phyloP scores from a whole-genome alignment of 805 yeast genomes.

The Candida coleopterorum region DNA sequence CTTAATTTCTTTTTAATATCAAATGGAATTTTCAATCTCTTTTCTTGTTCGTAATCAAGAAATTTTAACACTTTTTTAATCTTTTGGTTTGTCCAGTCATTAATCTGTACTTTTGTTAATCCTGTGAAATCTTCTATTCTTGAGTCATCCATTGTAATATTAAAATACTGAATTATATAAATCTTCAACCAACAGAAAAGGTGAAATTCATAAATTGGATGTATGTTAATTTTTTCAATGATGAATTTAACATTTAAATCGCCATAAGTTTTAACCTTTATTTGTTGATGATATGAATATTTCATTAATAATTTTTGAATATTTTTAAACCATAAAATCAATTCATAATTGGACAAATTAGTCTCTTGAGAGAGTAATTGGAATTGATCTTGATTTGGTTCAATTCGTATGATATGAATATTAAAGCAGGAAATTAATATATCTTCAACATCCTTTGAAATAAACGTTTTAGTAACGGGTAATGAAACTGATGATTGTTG shows the following conservation, averaged over 20 bases:
- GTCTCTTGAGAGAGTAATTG: background rate
- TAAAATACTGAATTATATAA: background rate
- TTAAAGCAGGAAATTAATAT: background rate
- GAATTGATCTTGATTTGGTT: background rate
- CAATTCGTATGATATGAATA: background rate
- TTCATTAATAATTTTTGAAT: background rate
- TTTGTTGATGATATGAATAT: background rate
- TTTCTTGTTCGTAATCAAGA: background rate
- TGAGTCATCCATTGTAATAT: background rate
- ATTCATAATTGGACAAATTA: background rate
- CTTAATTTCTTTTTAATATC: background rate
- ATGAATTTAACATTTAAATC: background rate
- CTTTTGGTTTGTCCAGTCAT: background rate
- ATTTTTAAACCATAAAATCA: background rate
- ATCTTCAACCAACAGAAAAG: background rate
- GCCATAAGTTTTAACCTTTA: background rate
- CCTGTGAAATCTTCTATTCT: background rate
- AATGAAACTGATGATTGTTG: background rate
- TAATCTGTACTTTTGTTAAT: background rate
- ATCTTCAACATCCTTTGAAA: constrained; percentile 1
- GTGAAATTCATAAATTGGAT: background rate
- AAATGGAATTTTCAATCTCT: background rate
- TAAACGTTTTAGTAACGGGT: background rate
- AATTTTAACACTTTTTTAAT: background rate
- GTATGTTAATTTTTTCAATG: background rate